Evolutionary conservation across 2,329 filamentous ascomycete genomes (phyloP).

Genomic region (Fusarium humuli): DNA sequence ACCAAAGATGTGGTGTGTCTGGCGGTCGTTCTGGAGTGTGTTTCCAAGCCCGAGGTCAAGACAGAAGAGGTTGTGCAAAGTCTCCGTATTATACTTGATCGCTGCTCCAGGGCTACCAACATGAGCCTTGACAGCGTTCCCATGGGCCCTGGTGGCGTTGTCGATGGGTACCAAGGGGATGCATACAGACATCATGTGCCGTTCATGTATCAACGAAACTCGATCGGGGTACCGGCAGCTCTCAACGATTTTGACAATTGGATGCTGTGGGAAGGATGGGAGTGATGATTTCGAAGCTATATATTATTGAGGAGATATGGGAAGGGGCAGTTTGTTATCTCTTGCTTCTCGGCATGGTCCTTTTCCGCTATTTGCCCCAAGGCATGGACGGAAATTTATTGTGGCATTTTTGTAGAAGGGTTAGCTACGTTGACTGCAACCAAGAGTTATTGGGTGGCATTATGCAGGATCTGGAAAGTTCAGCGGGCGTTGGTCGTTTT

Average conservation of each 20-base stretch:
- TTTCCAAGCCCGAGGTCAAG: constrained; percentile 56
- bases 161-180: constrained; percentile 43
- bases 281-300: constrained; percentile 36
- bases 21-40: constrained; percentile 61
- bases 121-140: constrained; percentile 55
- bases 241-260: constrained; percentile 50
- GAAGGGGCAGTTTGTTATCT: neutral
- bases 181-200: constrained; percentile 47
- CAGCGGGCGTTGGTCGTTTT: constrained; percentile 43
- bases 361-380: constrained; percentile 22
- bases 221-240: constrained; percentile 43
- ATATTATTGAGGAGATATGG: neutral
- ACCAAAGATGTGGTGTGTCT: constrained; percentile 63
- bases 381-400: constrained; percentile 1
- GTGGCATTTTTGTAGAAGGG: constrained; percentile 30
- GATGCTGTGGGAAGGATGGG: constrained; percentile 57
- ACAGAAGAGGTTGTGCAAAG: constrained; percentile 57
- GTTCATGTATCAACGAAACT: constrained; percentile 50
- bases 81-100: constrained; percentile 58
- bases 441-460: constrained; percentile 14
- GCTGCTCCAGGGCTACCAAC: constrained; percentile 58
- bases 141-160: constrained; percentile 10
- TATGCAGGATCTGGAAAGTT: constrained; percentile 22
- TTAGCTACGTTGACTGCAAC: constrained; percentile 31
- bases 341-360: constrained; percentile 6